These are phyloP conservation scores for Periconia digitata DNA, from an alignment of 2,329 filamentous ascomycete species.

Conservation along the genomic window DNA sequence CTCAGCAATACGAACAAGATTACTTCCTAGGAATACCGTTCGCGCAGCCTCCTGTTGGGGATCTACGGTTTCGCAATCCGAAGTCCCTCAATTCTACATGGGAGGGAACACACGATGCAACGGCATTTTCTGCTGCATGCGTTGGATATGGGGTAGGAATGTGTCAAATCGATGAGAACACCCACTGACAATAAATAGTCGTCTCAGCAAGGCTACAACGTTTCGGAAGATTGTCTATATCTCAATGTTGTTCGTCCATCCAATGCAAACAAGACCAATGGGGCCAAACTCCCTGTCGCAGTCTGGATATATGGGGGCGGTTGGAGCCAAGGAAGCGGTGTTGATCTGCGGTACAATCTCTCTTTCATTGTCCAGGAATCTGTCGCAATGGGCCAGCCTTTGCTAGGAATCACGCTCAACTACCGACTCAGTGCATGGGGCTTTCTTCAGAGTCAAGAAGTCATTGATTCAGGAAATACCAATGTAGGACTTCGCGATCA, in stretches of 20 bases:
- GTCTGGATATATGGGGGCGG: slow-evolving; percentile 59
- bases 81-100: slow-evolving; percentile 48
- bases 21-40: slow-evolving; percentile 54
- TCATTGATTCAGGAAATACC: slow-evolving; percentile 45
- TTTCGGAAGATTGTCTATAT: slow-evolving; percentile 55
- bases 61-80: slow-evolving; percentile 54
- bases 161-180: too few species aligned
- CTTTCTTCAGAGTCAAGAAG: slow-evolving; percentile 56
- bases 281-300: slow-evolving; percentile 52
- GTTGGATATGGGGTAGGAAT: slow-evolving; percentile 8
- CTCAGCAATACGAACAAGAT: slow-evolving; percentile 43
- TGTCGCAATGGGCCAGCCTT: slow-evolving; percentile 47
- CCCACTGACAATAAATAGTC: too few species aligned
- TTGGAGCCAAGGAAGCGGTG: slow-evolving; percentile 50
- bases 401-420: slow-evolving; percentile 48
- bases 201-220: too few species aligned
- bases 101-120: slow-evolving; percentile 40
- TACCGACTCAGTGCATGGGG: slow-evolving; percentile 64
- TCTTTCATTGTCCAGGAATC: slow-evolving; percentile 51
- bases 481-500: slow-evolving; percentile 51
- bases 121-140: slow-evolving; percentile 33
- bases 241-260: slow-evolving; percentile 55
- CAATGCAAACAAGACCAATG: slow-evolving; percentile 27
- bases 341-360: slow-evolving; percentile 56
- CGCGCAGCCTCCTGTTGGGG: slow-evolving; percentile 22